These are phyloP conservation scores for Plasmodium cynomolgi DNA, from an alignment of 169 alveolate species.

Conservation along the genomic window DNA sequence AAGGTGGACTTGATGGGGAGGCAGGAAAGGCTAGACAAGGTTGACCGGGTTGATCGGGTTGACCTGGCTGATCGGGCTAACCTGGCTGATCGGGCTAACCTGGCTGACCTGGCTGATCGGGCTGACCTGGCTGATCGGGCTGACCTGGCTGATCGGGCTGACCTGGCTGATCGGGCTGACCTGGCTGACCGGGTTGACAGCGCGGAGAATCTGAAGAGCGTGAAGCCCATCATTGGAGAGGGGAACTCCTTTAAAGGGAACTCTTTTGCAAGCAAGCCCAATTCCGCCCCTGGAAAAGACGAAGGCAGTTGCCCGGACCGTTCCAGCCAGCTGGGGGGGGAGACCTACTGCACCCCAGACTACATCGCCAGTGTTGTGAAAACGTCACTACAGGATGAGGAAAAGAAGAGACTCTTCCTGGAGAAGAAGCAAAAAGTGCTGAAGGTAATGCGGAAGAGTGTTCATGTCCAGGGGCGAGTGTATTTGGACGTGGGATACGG, in stretches of 20 bases:
- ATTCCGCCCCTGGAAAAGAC: not conserved
- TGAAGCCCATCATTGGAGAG: not conserved
- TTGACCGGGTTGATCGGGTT: not conserved
- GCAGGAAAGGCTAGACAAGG: not conserved
- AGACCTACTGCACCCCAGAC: not conserved
- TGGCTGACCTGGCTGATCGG: too few relatives aligned
- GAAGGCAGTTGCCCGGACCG: not conserved
- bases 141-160: too few relatives aligned
- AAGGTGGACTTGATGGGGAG: not conserved
- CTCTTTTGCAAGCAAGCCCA: not conserved
- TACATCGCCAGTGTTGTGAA: not conserved
- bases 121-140: too few relatives aligned
- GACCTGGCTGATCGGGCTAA: too few relatives aligned
- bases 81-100: too few relatives aligned
- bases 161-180: too few relatives aligned
- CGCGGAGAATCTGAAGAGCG: not conserved
- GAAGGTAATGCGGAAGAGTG: not conserved
- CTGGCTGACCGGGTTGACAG: not conserved
- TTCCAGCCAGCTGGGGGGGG: not conserved
- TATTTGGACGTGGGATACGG: not conserved
- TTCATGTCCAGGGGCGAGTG: not conserved
- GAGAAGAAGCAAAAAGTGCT: constrained; percentile 4
- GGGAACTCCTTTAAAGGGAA: not conserved
- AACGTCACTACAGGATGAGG: not conserved
- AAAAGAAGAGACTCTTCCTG: not conserved